Evolutionary conservation across 441 rosid species (phyloP), one percentile per base, ranked within the genome.

Genomic region (Adansonia grandidieri): DNA sequence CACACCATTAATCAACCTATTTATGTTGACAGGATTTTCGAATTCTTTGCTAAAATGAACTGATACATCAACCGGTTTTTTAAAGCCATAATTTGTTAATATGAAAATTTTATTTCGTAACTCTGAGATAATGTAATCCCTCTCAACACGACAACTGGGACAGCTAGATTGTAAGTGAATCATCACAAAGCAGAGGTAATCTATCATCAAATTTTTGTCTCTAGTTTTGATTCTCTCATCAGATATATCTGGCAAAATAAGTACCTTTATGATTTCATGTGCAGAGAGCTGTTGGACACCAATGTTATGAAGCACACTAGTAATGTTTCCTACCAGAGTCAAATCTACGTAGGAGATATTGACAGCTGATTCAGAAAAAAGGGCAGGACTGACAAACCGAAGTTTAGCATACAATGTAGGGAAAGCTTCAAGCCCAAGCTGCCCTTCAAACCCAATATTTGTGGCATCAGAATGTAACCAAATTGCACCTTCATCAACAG

Each of bases 141-240:
- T 86, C 82, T 94, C 97, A 80, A 57, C 82, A 74, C 62, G 85
- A 85, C 99, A 96, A 81, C 56, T 77, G 54, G 86, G 79, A 81
- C 98, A 96, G 86, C 84, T 82, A 80, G 98, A 93, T 74, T 87
- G 92, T 53, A 96, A 86, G 84, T 96, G 99, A 80, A 90, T 84
- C 99, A 94, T 96, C 73, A 89, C 89, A 88, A 94, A 93, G 89
- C 98, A 92, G 57, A 93, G 83, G 77, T 94, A 94, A 78, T 96
- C 99, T 73, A 79, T 83, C 91, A 91, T 86, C 79, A 93, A 85
- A 57, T 80, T 83, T 57, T 80, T 81, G 77, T 83, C 82, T 51
- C 80, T 70, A 74, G 71, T 76, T 50, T 50, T 62, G 68, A 76
- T 79, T 60, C 71, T 80, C 66, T 72, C 87, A 77, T 82, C 84